Conservation (phyloP, 495 filamentous ascomycete genomes). For the Neurospora intermedia region DNA sequence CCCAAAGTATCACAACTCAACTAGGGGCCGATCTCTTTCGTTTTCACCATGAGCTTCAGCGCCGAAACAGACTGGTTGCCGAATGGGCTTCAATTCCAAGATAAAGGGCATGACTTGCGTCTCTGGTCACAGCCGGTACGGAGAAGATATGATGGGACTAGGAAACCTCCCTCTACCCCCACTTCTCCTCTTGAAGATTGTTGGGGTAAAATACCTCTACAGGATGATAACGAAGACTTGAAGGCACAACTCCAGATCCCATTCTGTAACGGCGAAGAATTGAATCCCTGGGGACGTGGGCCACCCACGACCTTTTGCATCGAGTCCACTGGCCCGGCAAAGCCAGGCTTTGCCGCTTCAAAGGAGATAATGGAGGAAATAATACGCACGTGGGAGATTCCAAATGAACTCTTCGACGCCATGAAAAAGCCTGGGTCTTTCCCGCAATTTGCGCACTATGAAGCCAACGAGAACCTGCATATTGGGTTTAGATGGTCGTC, state of each 20-base stretch:
- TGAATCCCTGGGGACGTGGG: not conserved
- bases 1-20: not conserved
- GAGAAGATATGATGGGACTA: too few relatives aligned
- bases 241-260: too few relatives aligned
- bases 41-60: not conserved
- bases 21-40: not conserved
- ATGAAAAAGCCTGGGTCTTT: not conserved
- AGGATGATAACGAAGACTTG: not conserved
- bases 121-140: not conserved
- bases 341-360: not conserved
- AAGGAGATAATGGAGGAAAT: not conserved
- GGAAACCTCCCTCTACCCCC: too few relatives aligned
- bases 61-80: not conserved
- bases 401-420: rapidly evolving
- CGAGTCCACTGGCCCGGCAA: not conserved
- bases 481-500: not conserved
- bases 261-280: too few relatives aligned
- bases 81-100: not conserved
- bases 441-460: too few relatives aligned
- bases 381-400: not conserved
- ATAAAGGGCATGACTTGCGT: not conserved
- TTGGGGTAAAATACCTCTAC: not conserved
- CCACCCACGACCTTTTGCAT: not conserved
- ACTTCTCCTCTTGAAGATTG: not conserved
- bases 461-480: too few relatives aligned